Evolutionary conservation across 257 asterid species (phyloP).

Genomic region (Thymus quinquecostatus): DNA sequence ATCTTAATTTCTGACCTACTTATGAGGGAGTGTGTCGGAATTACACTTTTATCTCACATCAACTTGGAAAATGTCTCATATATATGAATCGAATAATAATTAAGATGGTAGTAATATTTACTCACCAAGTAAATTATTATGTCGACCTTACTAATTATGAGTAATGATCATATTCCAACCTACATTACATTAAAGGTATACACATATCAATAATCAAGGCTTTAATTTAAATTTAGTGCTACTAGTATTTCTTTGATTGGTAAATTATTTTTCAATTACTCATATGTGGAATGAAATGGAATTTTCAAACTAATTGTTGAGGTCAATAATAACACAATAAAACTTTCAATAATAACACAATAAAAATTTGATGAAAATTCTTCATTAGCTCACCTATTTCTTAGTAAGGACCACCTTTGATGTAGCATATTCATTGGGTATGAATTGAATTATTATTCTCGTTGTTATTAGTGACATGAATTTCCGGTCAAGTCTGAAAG

Average conservation of each 20-base stretch:
- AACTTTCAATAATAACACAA: not conserved
- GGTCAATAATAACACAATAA: constrained; percentile 2
- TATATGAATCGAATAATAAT: too few relatives aligned
- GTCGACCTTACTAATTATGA: not conserved
- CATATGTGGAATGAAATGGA: constrained; percentile 3
- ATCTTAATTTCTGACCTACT: too few relatives aligned
- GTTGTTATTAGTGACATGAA: not conserved
- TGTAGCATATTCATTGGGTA: not conserved
- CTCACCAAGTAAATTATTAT: not conserved
- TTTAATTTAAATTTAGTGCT: not conserved
- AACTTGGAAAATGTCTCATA: too few relatives aligned
- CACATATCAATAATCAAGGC: not conserved
- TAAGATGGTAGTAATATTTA: too few relatives aligned
- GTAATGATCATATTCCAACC: constrained; percentile 6
- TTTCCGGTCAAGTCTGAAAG: too few relatives aligned
- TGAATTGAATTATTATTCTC: constrained; percentile 12
- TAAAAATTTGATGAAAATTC: not conserved
- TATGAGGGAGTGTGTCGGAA: too few relatives aligned
- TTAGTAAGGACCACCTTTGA: constrained; percentile 25
- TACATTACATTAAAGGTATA: not conserved
- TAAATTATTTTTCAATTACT: not conserved
- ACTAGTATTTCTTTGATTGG: not conserved
- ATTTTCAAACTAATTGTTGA: constrained; percentile 3
- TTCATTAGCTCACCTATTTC: not conserved
- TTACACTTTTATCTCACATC: too few relatives aligned